These are phyloP conservation scores for Whalleya microplaca DNA, from an alignment of 2,329 filamentous ascomycete species.

Conservation along the genomic window DNA sequence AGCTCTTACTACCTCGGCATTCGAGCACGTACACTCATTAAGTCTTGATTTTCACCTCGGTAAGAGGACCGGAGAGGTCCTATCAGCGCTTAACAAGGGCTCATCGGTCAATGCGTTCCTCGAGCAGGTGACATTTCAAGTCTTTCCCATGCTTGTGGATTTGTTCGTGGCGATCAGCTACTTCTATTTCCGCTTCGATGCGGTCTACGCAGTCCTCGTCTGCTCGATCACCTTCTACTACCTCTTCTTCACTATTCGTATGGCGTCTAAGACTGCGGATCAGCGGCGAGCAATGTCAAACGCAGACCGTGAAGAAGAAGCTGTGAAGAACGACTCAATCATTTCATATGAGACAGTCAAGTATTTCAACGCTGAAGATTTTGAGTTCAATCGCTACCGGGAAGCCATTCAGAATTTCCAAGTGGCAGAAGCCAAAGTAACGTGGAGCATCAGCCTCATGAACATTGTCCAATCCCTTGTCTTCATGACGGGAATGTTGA, in stretches of 20 bases:
- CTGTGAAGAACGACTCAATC: conserved; percentile 98
- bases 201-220: conserved; percentile 88
- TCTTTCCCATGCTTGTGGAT: conserved; percentile 93
- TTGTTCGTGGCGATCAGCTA: conserved; percentile 82
- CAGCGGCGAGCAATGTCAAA: conserved; percentile 94
- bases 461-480: conserved; percentile 81
- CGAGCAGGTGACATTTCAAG: conserved; percentile 94
- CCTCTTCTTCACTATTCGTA: conserved; percentile 92
- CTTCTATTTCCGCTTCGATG: conserved; percentile 78
- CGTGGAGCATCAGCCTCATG: conserved; percentile 77
- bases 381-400: conserved; percentile 76
- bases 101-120: conserved; percentile 95
- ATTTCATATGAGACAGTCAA: conserved; percentile 97
- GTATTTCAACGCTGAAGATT: conserved; percentile 84
- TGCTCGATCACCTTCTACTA: conserved; percentile 93
- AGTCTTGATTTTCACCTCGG: conserved; percentile 96
- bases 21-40: conserved; percentile 94
- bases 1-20: conserved; percentile 90
- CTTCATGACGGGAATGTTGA: conserved; percentile 76
- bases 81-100: conserved; percentile 95
- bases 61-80: conserved; percentile 94
- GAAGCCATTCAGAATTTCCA: conserved; percentile 73
- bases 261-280: conserved; percentile 91
- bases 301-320: conserved; percentile 90
- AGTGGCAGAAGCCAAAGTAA: conserved; percentile 73